These are phyloP conservation scores for Cladosporium oxysporum DNA, from an alignment of 2,329 filamentous ascomycete species.

Conservation along the genomic window DNA sequence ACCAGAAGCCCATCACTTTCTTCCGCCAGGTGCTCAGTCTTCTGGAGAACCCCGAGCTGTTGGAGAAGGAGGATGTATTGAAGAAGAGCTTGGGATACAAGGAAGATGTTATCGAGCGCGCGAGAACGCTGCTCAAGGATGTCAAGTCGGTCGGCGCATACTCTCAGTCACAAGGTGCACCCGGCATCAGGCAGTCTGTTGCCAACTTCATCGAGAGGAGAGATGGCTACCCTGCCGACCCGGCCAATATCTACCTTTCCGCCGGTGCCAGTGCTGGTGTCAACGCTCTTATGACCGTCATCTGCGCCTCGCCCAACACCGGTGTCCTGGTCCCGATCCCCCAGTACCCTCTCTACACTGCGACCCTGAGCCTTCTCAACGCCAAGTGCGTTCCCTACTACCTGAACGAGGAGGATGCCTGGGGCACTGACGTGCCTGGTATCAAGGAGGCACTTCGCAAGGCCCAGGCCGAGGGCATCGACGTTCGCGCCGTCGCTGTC, in stretches of 20 bases:
- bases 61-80: constrained; percentile 81
- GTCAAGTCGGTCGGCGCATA: constrained; percentile 94
- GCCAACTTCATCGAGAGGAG: constrained; percentile 87
- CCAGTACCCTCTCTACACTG: constrained; percentile 97
- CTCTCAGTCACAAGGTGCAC: constrained; percentile 87
- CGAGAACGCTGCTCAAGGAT: constrained; percentile 75
- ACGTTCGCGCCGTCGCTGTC: constrained; percentile 90
- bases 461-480: constrained; percentile 74
- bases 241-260: constrained; percentile 83
- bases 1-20: constrained; percentile 99
- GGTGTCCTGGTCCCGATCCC: constrained; percentile 94
- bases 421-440: constrained; percentile 82
- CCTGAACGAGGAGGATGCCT: constrained; percentile 80
- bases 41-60: constrained; percentile 82
- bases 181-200: constrained; percentile 83
- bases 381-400: constrained; percentile 89
- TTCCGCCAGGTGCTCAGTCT: constrained; percentile 95
- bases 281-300: constrained; percentile 86
- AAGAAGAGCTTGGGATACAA: constrained; percentile 79
- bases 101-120: constrained; percentile 82
- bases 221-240: constrained; percentile 83
- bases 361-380: constrained; percentile 81
- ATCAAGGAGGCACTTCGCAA: constrained; percentile 74
- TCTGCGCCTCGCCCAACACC: constrained; percentile 74
- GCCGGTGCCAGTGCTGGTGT: constrained; percentile 92